Base-by-base conservation (phyloP, 306 rosid species). In the Cucumis melo region DNA sequence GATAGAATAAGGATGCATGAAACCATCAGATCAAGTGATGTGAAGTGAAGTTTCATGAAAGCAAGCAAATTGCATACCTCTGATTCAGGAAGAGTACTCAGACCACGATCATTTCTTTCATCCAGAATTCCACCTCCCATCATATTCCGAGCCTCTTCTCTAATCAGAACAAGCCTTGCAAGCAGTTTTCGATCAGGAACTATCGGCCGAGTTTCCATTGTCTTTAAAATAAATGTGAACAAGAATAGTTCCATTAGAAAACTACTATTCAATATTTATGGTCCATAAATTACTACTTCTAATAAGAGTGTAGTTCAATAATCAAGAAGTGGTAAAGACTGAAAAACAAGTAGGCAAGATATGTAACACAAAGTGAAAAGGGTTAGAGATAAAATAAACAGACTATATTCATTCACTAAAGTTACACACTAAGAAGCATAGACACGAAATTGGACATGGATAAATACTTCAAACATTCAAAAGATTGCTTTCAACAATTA, bases 71-170 rank as follows among this genome's bases (percentile, higher is more conserved):
- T 67, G 72, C 81, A 81, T 81, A 91, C 98, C 97, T 93, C 98
- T 64, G 98, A 63, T 82, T 83, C 91, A 75, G 98, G 98, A 84
- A 94, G 96, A 73, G 94, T 94, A 80, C 54, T 80, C 58, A 91
- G 88, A 64, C 98, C 98, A 50, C 96, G 97, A 76, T 91, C 76
- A 81, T 94, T 94, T 89, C 97, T 85, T 84, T 90, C 93, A 73
- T 91, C 98, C 85, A 91, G 80, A 81, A 94, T 80, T 48, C 97
- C 97, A 71, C 97, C 98, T 80, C 98, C 96, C 98, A 93, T 93
- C 97, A 91, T 91, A 84, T 91, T 86, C 53, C 95, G 93, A 73
- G 98, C 91, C 88, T 94, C 97, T 88, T 94, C 98, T 84, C 98
- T 88, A 48, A 94, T 89, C 80, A 94, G 89, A 91, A 91, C 98